Conservation (phyloP, 1,284 basidiomycete species). For the Ustilago trichophora region DNA sequence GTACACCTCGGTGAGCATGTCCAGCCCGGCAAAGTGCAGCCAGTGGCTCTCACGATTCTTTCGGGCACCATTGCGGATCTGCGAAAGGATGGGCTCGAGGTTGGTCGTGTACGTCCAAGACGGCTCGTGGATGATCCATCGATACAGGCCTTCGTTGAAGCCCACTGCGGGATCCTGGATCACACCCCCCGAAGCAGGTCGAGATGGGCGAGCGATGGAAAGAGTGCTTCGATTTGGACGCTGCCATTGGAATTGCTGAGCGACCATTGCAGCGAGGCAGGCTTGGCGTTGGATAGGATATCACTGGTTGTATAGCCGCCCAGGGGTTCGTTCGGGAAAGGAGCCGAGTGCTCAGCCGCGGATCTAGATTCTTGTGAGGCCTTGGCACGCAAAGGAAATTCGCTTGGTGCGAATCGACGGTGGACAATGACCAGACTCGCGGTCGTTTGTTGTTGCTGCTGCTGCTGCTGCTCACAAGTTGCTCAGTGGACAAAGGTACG, state of each 20-base stretch:
- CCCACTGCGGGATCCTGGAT: conserved; percentile 72
- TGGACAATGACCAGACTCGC: conserved; percentile 12
- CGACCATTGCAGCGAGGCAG: conserved; percentile 68
- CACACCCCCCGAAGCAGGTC: conserved; percentile 72
- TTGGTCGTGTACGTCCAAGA: conserved; percentile 75
- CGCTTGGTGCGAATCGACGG: conserved; percentile 14
- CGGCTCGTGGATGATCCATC: conserved; percentile 72
- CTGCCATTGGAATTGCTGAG: conserved; percentile 72
- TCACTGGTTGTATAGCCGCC: too few species aligned
- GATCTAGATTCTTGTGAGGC: too few species aligned
- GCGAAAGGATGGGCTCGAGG: conserved; percentile 68
- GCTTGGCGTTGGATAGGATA: too few species aligned
- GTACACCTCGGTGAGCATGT: conserved; percentile 73
- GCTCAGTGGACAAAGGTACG: not conserved
- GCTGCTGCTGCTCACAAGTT: not conserved
- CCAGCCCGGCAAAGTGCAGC: conserved; percentile 74
- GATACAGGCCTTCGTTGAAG: conserved; percentile 72
- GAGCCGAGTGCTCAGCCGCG: too few species aligned
- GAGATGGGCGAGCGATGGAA: conserved; percentile 73
- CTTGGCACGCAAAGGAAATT: conserved; percentile 23
- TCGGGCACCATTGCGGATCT: conserved; percentile 9
- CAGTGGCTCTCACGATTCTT: conserved; percentile 67
- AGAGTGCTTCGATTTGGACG: conserved; percentile 71
- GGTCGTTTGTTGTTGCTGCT: not conserved
- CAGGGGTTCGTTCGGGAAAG: too few species aligned